Evolutionary conservation across 2,329 filamentous ascomycete genomes (phyloP).

Genomic region (Madurella fahalii): DNA sequence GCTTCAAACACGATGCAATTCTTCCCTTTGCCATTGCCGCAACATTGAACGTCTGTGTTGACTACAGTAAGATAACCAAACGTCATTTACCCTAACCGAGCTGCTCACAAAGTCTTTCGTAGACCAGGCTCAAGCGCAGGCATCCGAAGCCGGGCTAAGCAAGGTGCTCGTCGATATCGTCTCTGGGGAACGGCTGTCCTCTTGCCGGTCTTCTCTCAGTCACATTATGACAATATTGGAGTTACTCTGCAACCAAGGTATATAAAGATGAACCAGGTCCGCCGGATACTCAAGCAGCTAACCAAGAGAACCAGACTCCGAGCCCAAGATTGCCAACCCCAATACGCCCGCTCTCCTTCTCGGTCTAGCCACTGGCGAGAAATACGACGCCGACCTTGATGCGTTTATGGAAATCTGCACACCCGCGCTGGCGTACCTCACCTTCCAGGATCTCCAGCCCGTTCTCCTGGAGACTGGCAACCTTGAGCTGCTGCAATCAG

Average conservation of each 20-base stretch:
- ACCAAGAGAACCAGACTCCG: slow-evolving; percentile 38
- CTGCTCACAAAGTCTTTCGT: background rate
- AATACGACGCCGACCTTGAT: slow-evolving; percentile 45
- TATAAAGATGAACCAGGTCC: slow-evolving; percentile 1
- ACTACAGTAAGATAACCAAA: slow-evolving; percentile 49
- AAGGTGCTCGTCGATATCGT: slow-evolving; percentile 47
- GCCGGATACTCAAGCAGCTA: background rate
- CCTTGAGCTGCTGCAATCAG: slow-evolving; percentile 43
- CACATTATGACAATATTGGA: slow-evolving; percentile 56
- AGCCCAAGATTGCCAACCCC: slow-evolving; percentile 41
- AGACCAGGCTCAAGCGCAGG: slow-evolving; percentile 56
- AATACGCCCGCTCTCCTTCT: slow-evolving; percentile 49
- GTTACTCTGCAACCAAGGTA: slow-evolving; percentile 50
- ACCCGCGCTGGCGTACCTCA: slow-evolving; percentile 53
- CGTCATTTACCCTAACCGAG: background rate
- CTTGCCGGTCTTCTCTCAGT: slow-evolving; percentile 42
- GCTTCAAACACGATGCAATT: slow-evolving; percentile 45
- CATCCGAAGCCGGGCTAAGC: slow-evolving; percentile 50
- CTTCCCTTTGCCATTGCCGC: slow-evolving; percentile 54
- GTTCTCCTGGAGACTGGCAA: slow-evolving; percentile 40
- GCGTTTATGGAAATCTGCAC: slow-evolving; percentile 51
- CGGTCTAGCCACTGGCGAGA: slow-evolving; percentile 41
- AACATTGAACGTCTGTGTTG: slow-evolving; percentile 59
- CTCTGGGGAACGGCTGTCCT: slow-evolving; percentile 40
- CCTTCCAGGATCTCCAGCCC: slow-evolving; percentile 49